These are phyloP conservation scores for Flaveria linearis DNA, from an alignment of 129 eudicot genomes.

Conservation along the genomic window DNA sequence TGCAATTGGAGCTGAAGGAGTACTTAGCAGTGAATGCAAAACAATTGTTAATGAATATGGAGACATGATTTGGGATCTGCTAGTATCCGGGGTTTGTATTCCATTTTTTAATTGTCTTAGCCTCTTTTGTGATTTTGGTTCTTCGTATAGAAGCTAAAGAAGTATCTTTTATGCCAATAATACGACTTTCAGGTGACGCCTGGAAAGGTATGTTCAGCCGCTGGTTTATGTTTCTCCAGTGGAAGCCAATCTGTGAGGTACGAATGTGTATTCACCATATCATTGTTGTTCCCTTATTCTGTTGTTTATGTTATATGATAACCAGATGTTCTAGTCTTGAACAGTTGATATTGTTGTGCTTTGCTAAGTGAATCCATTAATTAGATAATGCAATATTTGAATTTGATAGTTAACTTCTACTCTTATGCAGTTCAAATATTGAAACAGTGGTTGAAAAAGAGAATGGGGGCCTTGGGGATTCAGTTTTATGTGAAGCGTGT, in stretches of 20 bases:
- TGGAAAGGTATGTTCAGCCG: constrained; percentile 57
- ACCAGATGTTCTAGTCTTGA: not conserved
- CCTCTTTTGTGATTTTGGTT: not conserved
- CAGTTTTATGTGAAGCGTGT: constrained; percentile 63
- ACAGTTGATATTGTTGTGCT: not conserved
- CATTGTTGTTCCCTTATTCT: not conserved
- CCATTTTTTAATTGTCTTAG: not conserved
- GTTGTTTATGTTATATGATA: not conserved
- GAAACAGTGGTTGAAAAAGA: constrained; percentile 64
- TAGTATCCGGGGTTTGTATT: constrained; percentile 69
- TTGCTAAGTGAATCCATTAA: constrained; percentile 3
- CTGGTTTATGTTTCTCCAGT: constrained; percentile 64
- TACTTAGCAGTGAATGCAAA: constrained; percentile 82
- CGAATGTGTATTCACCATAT: no score
- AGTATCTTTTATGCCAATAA: constrained; percentile 6
- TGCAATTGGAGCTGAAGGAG: constrained; percentile 92
- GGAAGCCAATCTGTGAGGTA: constrained; percentile 61
- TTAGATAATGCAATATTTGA: not conserved
- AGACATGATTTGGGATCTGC: constrained; percentile 84
- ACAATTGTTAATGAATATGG: constrained; percentile 67
- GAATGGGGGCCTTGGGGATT: constrained; percentile 37
- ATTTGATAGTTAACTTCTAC: not conserved
- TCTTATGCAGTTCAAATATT: constrained; percentile 62
- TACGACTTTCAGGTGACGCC: constrained; percentile 59
- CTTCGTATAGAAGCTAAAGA: not conserved